phyloP scores from a whole-genome alignment of 208 protist genomes.

The Acanthamoeba triangularis region DNA sequence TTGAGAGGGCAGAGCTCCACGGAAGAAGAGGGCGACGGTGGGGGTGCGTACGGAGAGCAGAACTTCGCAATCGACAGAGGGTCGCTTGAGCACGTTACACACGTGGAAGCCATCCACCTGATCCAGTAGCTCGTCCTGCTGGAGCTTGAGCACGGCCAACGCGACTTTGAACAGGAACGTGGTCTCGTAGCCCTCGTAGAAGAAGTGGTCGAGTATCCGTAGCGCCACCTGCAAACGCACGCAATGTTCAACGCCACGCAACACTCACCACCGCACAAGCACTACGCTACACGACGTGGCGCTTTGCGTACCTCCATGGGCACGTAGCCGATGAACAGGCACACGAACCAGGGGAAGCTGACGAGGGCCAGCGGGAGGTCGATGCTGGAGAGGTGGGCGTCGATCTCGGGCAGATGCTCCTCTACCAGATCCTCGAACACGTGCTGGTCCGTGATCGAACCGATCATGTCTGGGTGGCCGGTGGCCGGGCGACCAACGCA shows the following conservation, averaged over 20 bases:
- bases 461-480: slow-evolving; percentile 52
- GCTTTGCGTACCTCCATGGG: slow-evolving; percentile 57
- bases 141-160: slow-evolving; percentile 80
- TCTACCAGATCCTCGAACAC: slow-evolving; percentile 77
- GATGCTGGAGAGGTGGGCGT: slow-evolving; percentile 15
- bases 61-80: slow-evolving; percentile 23
- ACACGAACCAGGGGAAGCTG: slow-evolving; percentile 87
- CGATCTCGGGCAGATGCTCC: slow-evolving; percentile 59
- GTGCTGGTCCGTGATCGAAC: slow-evolving; percentile 67
- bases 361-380: slow-evolving; percentile 70
- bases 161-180: slow-evolving; percentile 87
- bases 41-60: slow-evolving; percentile 30
- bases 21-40: not conserved
- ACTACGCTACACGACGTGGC: no score
- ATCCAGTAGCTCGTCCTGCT: slow-evolving; percentile 80
- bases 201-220: slow-evolving; percentile 88
- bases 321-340: slow-evolving; percentile 87
- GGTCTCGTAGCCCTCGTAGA: slow-evolving; percentile 84
- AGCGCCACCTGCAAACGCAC: slow-evolving; percentile 80
- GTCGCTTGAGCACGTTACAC: slow-evolving; percentile 30
- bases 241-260: not conserved
- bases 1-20: not conserved
- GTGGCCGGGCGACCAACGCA: not conserved
- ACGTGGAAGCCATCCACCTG: slow-evolving; percentile 30
- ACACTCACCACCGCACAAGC: not conserved